Evolutionary conservation across 2,329 filamentous ascomycete species (phyloP).

Genomic region (Phialophora tarda): DNA sequence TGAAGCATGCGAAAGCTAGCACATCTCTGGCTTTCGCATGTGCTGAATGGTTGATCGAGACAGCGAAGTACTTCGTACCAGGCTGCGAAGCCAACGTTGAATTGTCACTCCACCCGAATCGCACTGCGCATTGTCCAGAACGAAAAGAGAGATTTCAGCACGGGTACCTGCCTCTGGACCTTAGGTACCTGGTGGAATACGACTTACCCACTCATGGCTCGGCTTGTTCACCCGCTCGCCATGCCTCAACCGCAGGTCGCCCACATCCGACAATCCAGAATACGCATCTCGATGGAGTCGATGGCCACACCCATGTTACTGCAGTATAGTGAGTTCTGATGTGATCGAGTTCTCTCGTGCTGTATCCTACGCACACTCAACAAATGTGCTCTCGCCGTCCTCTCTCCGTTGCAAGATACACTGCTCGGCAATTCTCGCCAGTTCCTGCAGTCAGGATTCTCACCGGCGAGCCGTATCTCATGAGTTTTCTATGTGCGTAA

Average conservation of each 20-base stretch:
- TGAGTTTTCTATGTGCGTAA: neutral
- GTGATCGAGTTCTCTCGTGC: constrained; percentile 21
- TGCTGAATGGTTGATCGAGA: constrained; percentile 1
- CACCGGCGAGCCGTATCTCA: neutral
- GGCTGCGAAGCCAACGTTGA: neutral
- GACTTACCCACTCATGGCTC: neutral
- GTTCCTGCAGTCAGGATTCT: neutral
- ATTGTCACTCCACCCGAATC: neutral
- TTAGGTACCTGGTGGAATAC: neutral
- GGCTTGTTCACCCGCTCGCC: constrained; percentile 6
- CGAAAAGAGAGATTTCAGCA: constrained; percentile 13
- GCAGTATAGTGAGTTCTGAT: constrained; percentile 6
- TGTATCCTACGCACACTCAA: constrained; percentile 29
- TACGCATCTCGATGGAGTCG: constrained; percentile 13
- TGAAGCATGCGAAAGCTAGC: neutral
- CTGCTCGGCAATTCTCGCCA: constrained; percentile 7
- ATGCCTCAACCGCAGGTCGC: neutral
- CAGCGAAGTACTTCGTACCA: neutral
- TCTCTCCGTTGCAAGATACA: neutral
- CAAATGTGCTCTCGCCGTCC: constrained; percentile 9
- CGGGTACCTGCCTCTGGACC: constrained; percentile 3
- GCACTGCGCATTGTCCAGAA: constrained; percentile 7
- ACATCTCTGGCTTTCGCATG: constrained; percentile 1
- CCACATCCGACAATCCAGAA: constrained; percentile 10
- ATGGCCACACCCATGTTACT: constrained; percentile 2